phyloP scores from a whole-genome alignment of 2,329 filamentous ascomycete species.

The Grosmannia penicillata region DNA sequence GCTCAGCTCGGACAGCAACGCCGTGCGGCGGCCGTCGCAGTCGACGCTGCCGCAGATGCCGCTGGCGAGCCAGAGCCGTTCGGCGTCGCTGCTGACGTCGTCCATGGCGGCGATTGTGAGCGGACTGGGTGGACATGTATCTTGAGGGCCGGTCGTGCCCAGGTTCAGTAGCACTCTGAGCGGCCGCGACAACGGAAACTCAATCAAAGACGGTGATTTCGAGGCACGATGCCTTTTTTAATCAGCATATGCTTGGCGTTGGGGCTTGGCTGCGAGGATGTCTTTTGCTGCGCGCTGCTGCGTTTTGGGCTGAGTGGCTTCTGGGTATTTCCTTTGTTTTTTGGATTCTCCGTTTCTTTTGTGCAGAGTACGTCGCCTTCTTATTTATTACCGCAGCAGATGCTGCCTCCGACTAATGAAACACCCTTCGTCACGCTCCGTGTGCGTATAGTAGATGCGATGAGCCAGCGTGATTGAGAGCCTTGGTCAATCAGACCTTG shows the following conservation, averaged over 20 bases:
- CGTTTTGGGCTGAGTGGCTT: too few relatives aligned
- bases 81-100: conserved; percentile 5
- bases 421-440: too few relatives aligned
- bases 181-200: too few relatives aligned
- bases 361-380: background rate
- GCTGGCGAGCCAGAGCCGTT: background rate
- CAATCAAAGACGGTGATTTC: too few relatives aligned
- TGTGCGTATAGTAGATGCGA: too few relatives aligned
- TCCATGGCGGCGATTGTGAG: conserved; percentile 9
- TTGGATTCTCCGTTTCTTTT: background rate
- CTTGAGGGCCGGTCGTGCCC: background rate
- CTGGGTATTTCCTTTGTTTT: background rate
- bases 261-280: too few relatives aligned
- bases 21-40: background rate
- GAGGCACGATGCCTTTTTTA: too few relatives aligned
- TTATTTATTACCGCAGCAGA: background rate
- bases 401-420: too few relatives aligned
- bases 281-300: background rate
- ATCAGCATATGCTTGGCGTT: too few relatives aligned
- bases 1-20: background rate
- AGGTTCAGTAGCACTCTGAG: too few relatives aligned
- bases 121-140: conserved; percentile 8
- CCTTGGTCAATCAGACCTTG: too few relatives aligned
- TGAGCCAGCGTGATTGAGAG: too few relatives aligned
- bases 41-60: background rate